Base-by-base conservation (phyloP, 306 rosid species). In the Styphnolobium japonicum region DNA sequence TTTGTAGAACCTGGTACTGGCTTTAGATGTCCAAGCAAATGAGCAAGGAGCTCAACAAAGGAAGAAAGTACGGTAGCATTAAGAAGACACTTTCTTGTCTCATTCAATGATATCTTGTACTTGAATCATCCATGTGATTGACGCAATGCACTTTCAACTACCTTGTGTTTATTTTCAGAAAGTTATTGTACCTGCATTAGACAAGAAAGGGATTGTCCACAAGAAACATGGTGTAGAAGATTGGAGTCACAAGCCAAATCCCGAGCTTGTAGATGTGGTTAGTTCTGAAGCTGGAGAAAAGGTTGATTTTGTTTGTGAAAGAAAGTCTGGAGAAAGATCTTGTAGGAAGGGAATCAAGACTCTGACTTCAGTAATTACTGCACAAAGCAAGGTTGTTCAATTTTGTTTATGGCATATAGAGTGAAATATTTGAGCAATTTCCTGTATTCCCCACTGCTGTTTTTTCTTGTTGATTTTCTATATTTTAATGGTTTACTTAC, bases 351-450 rank as follows among this genome's bases (percentile, higher is more conserved):
- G 36, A 14, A 52, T 53, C 80, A 69, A 39, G 78, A 56, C 85
- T 29, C 82, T 81, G 22, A 82, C 76, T 42, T 85, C 89, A 12
- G 66, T 61, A 29, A 83, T 85, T 52, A 68, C 71, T 57, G 84
- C 86, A 34, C 42, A 84, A 77, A 88, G 87, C 89, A 86, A 90
- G 87, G 94, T 86, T 53, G 19, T 55, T 55, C 49, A 58, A 39
- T 8, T 37, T 72, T 77, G 66, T 43, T 19, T 29, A 10, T 67
- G 19, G 12, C 71, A 12, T 63, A 12, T 51, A 43, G 11, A 3
- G 60, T 42, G 49, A 27, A 16, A 18, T 15, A 23, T 55, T 52
- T 78, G 22, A 4, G 12, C n/a, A 42, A 63, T 9, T 49, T 60
- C 40, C 8, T 25, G 18, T 25, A 14, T 16, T 1, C 29, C 22